Base-by-base conservation (phyloP, 495 filamentous ascomycete species). In the Aspergillus taichungensis region DNA sequence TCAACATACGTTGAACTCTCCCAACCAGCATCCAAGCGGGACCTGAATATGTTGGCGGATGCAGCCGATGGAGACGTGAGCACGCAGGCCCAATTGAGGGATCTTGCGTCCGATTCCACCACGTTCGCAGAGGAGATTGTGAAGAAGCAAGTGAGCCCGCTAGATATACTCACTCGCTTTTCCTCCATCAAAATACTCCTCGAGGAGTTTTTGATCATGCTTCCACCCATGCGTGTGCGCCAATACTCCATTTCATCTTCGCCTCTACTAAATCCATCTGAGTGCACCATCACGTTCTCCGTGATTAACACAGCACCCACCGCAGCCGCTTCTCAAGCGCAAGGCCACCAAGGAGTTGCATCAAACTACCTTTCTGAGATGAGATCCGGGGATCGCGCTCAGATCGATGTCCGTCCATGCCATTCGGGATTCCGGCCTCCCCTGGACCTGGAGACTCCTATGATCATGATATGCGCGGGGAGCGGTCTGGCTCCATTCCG, bases 201-300 rank as follows among this genome's bases (percentile, higher is more conserved):
- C 31, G 71, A 72, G 18, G 57, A 70, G 13, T 88, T 82, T 67
- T 75, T 89, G 13, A 62, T 73, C 13, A 79, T 87, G 65, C 75
- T 88, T 0, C 82, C 82, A 0, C 83, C 83, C 0, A 82, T 91
- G 75, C 80, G 82, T 13, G 73, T 82, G 11, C 77, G 86, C 9
- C 82, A 86, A 57, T 91, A 89, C 60, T 84, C 78, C 32, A 87
- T 91, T 62, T 88, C 85, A 11, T 88, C 84, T 0, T 88, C 85
- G 0, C 85, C 85, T 0, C 70, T 81, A 2, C 71, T 42, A 55
- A 62, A 83, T 60, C 72, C 79, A 0, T 64, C 61, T 4, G 67
- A 71, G 49, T 78, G 76, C 14, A 80, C 78, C 0, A 67, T 90
- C 27, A 88, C 85, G 9, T 86, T 82, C 70, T 68, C 68, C 6